Percentiles rank a stretch among this genome's conserved stretches.
phyloP scores from a whole-genome alignment of 768 basidiomycete genomes.

The Tylopilus vinaceipallidus region DNA sequence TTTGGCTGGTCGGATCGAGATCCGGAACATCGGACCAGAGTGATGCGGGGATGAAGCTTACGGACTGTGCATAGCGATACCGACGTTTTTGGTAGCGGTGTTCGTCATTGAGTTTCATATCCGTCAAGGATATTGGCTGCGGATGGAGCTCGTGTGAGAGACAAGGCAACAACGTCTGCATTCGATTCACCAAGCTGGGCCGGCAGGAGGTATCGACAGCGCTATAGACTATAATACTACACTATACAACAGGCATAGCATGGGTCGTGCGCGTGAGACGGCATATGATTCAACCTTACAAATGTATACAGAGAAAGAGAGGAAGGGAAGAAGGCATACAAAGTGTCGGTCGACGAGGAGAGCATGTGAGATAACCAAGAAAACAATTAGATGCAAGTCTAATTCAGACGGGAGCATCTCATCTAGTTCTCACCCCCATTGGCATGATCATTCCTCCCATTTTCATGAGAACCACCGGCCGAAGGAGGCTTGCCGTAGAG shows the following conservation, averaged over 20 bases:
- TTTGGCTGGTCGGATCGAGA: constrained; percentile 27
- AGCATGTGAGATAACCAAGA: constrained; percentile 19
- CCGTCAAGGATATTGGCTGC: neutral
- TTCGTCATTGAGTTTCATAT: constrained; percentile 5
- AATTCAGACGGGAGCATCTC: constrained; percentile 13
- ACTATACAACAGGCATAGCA: constrained; percentile 26
- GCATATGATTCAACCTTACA: constrained; percentile 28
- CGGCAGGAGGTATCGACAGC: constrained; percentile 31
- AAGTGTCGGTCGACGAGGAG: constrained; percentile 5
- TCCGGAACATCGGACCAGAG: constrained; percentile 26
- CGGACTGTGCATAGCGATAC: constrained; percentile 7
- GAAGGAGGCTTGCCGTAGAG: constrained; percentile 41
- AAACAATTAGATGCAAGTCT: constrained; percentile 15
- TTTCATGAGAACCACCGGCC: constrained; percentile 31
- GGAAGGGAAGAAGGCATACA: constrained; percentile 16
- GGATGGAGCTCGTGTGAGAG: neutral
- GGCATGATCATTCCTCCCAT: constrained; percentile 26
- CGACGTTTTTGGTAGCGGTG: constrained; percentile 5
- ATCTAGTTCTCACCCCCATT: constrained; percentile 34
- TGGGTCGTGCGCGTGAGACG: constrained; percentile 18
- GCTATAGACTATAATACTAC: constrained; percentile 25
- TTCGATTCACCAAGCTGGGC: constrained; percentile 18
- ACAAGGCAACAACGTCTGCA: constrained; percentile 24
- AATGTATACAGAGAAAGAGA: constrained; percentile 22
- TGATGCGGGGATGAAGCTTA: constrained; percentile 25